Evolutionary conservation across 140 eudicot species (phyloP).

Genomic region (Bidens hawaiensis): DNA sequence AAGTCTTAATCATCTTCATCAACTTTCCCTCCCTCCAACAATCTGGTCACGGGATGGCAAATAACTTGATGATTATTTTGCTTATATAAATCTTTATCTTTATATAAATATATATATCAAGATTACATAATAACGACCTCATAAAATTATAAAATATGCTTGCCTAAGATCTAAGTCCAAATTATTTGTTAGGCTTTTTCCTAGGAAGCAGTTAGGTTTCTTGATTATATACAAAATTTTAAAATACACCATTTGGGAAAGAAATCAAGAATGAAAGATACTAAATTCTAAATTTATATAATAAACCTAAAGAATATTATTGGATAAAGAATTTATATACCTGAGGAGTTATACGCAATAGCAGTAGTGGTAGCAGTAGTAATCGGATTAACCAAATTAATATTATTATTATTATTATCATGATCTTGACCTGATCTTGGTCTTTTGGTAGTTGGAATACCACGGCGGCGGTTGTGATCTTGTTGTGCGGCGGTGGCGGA

Average conservation of each 20-base stretch:
- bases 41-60: conserved; percentile 14
- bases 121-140: too few relatives aligned
- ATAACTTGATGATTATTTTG: background rate
- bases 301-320: background rate
- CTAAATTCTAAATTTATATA: too few relatives aligned
- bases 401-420: conserved; percentile 10
- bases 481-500: conserved; percentile 35
- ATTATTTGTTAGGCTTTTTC: too few relatives aligned
- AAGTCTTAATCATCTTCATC: conserved; percentile 18
- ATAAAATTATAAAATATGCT: conserved; percentile 9
- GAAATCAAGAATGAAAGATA: too few relatives aligned
- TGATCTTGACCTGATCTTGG: conserved; percentile 30
- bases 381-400: conserved; percentile 12
- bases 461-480: conserved; percentile 20
- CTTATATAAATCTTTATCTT: background rate
- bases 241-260: conserved; percentile 11
- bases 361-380: background rate
- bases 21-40: conserved; percentile 17
- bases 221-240: conserved; percentile 2
- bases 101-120: too few relatives aligned
- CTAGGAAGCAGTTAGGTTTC: conserved; percentile 15
- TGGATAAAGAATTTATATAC: conserved; percentile 6
- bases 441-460: conserved; percentile 15
- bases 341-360: conserved; percentile 26
- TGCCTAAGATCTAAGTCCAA: too few relatives aligned